Percentiles rank a stretch among this genome's conserved stretches.
Evolutionary conservation across 352 stramenopile species (phyloP).

Genomic region (Globisporangium carolinianum): DNA sequence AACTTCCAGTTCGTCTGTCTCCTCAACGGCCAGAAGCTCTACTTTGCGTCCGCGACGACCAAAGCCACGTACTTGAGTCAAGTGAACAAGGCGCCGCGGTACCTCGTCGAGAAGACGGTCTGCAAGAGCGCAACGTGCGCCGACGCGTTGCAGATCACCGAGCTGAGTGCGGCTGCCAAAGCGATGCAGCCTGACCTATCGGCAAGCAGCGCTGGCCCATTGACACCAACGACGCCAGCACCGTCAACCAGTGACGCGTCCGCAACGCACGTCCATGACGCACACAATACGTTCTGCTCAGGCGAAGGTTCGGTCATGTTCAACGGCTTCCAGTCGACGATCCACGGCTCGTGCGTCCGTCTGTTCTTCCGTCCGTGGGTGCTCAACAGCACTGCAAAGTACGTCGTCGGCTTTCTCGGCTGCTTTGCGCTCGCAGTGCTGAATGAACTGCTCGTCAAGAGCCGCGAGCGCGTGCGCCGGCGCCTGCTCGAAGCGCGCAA

Average conservation of each 20-base stretch:
- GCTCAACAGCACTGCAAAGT: constrained; percentile 65
- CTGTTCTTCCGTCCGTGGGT: constrained; percentile 80
- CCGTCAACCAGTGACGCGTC: constrained; percentile 9
- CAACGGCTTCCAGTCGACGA: constrained; percentile 72
- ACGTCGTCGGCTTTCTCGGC: constrained; percentile 61
- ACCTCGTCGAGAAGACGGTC: constrained; percentile 44
- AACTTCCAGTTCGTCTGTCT: constrained; percentile 76
- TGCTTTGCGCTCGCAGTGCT: constrained; percentile 55
- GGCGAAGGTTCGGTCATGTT: constrained; percentile 76
- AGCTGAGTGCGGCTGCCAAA: constrained; percentile 38
- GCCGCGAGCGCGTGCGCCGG: constrained; percentile 42
- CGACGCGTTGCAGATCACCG: constrained; percentile 54
- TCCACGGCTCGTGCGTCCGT: constrained; percentile 62
- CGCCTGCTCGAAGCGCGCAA: constrained; percentile 29
- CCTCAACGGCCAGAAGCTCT: constrained; percentile 76
- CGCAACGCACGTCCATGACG: constrained; percentile 14
- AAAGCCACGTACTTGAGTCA: constrained; percentile 58
- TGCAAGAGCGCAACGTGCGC: constrained; percentile 47
- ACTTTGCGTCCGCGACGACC: constrained; percentile 65
- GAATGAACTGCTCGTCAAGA: constrained; percentile 61
- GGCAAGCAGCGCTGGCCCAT: constrained; percentile 9
- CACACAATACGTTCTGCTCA: constrained; percentile 35
- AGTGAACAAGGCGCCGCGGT: constrained; percentile 43
- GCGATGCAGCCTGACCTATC: constrained; percentile 21
- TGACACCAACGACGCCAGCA: constrained; percentile 12